Conservation (phyloP, 805 yeast genomes). For the Wickerhamomyces ciferrii region DNA sequence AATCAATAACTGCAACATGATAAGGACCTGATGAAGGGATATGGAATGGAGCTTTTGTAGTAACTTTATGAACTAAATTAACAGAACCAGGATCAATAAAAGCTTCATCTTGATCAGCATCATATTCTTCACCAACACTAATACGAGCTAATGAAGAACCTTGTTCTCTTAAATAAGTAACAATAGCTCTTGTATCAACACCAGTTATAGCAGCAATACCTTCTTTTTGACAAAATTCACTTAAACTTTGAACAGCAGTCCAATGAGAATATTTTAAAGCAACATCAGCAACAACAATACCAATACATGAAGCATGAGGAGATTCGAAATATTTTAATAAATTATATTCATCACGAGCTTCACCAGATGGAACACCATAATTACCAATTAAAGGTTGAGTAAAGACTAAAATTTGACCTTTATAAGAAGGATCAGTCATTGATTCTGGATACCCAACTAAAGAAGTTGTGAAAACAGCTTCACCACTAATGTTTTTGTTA, state of each 20-base stretch:
- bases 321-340: slow-evolving; percentile 88
- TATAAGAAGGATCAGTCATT: slow-evolving; percentile 97
- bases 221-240: slow-evolving; percentile 94
- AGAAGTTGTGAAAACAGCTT: slow-evolving; percentile 96
- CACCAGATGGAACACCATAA: slow-evolving; percentile 93
- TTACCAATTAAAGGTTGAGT: slow-evolving; percentile 98
- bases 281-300: slow-evolving; percentile 93
- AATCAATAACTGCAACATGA: slow-evolving; percentile 91
- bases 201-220: slow-evolving; percentile 97
- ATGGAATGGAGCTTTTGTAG: slow-evolving; percentile 94
- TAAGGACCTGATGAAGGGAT: slow-evolving; percentile 59
- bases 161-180: slow-evolving; percentile 87
- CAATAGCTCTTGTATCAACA: slow-evolving; percentile 94
- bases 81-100: slow-evolving; percentile 86
- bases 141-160: slow-evolving; percentile 93
- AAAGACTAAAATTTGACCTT: slow-evolving; percentile 93
- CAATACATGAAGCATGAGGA: slow-evolving; percentile 88
- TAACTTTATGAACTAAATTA: slow-evolving; percentile 87
- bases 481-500: slow-evolving; percentile 87
- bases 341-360: slow-evolving; percentile 76
- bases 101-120: slow-evolving; percentile 88
- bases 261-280: slow-evolving; percentile 97
- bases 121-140: slow-evolving; percentile 85
- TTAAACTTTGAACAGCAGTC: slow-evolving; percentile 96
- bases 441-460: slow-evolving; percentile 98